Base-by-base conservation (phyloP, 371 early-diverging fungal genomes). In the Chytridiales sp. region DNA sequence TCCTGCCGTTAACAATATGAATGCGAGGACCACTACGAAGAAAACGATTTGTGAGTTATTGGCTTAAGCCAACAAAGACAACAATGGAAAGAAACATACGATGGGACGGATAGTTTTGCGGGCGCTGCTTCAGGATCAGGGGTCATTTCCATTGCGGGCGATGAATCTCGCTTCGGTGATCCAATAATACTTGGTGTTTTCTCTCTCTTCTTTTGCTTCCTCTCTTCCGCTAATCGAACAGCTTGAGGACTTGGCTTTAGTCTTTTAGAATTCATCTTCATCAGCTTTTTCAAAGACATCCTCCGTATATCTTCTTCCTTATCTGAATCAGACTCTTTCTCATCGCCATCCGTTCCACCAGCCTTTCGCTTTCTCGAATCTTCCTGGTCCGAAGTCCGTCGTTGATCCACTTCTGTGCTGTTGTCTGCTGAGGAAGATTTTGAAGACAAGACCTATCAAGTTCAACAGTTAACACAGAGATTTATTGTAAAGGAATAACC, bases 1-100 rank as follows among this genome's bases (percentile, higher is more conserved):
- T 84, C 52, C 80, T 49, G 13, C 89, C 89, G 53, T 86, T 79
- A 3, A 86, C 75, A 21, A 85, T 52, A 35, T 79, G 77, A 9
- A 87, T 77, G 42, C 84, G 84, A 4, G 83, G 81, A 0, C 82
- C 85, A 66, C n/a, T 30, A 3, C 31, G n/a, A n/a, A n/a, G n/a
- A n/a, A n/a, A n/a, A n/a, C n/a, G n/a, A n/a, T n/a, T n/a, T 30
- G 13, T 39, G 9, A 39, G 39, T 39, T n/a, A 39, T 13, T 13
- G n/a, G 9, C 39, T 13, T 13, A 39, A 39, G n/a, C 9, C 9
- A 39, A 39, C 9, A 39, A 39, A 39, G n/a, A 39, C 9, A 39
- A 39, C 13, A 39, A 13, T 9, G n/a, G n/a, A 39, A 39, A 39
- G 39, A n/a, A 39, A 39, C 39, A n/a, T 13, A 39, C 9, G n/a